Percentiles rank a stretch among this genome's conserved stretches.
phyloP scores from a whole-genome alignment of 164 flowering plant genomes.

The Berberis thunbergii region DNA sequence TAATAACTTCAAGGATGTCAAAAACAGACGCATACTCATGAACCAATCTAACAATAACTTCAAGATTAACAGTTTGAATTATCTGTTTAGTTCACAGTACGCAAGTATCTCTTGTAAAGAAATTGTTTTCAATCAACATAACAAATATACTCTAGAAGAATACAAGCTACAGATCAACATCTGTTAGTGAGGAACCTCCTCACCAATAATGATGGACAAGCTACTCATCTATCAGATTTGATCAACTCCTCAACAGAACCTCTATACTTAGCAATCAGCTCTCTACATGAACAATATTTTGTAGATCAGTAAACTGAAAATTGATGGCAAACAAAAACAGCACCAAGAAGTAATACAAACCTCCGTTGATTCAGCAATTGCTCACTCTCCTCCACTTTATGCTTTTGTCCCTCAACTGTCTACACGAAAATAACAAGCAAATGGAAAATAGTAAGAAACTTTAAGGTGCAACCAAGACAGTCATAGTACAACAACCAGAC shows the following conservation, averaged over 20 bases:
- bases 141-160: too few relatives aligned
- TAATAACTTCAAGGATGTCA: too few relatives aligned
- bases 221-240: slow-evolving; percentile 36
- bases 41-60: too few relatives aligned
- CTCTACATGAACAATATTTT: slow-evolving; percentile 35
- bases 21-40: too few relatives aligned
- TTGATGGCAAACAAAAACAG: not conserved
- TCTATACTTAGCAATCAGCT: slow-evolving; percentile 52
- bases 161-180: too few relatives aligned
- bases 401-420: slow-evolving; percentile 92
- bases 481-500: not conserved
- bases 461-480: not conserved
- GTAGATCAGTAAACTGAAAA: not conserved
- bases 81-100: too few relatives aligned
- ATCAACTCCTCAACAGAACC: slow-evolving; percentile 61
- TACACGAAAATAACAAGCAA: slow-evolving; percentile 13
- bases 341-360: slow-evolving; percentile 18
- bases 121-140: too few relatives aligned
- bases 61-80: too few relatives aligned
- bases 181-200: not conserved
- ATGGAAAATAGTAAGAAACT: not conserved
- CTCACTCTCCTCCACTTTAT: slow-evolving; percentile 65
- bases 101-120: too few relatives aligned
- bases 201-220: not conserved
- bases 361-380: slow-evolving; percentile 67